These are phyloP conservation scores for Penicillium egyptiacum DNA, from an alignment of 495 filamentous ascomycete species.

Conservation along the genomic window DNA sequence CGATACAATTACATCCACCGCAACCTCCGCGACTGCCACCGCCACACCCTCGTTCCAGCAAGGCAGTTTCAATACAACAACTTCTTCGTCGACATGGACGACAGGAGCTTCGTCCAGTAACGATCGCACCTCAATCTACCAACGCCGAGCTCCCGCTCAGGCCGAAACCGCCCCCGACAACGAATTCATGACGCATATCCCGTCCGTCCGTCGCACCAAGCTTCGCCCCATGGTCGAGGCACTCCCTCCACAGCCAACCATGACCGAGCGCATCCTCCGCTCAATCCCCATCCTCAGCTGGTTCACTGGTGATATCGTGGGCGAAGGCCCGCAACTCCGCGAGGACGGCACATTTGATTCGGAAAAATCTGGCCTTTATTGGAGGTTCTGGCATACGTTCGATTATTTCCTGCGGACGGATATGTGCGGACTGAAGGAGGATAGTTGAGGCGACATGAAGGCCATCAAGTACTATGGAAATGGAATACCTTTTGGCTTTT, in stretches of 20 bases:
- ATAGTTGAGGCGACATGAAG: slow-evolving; percentile 27
- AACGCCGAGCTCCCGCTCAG: slow-evolving; percentile 28
- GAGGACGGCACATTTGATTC: slow-evolving; percentile 83
- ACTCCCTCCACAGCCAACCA: slow-evolving; percentile 61
- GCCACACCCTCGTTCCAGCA: slow-evolving; percentile 23
- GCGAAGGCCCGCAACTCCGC: slow-evolving; percentile 69
- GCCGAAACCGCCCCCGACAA: slow-evolving; percentile 38
- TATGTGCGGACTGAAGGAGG: slow-evolving; percentile 53
- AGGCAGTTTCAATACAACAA: slow-evolving; percentile 24
- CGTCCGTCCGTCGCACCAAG: slow-evolving; percentile 52
- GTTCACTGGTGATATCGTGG: slow-evolving; percentile 78
- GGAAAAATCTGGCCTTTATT: slow-evolving; percentile 72
- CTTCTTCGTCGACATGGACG: slow-evolving; percentile 6
- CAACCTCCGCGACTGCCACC: slow-evolving; percentile 36
- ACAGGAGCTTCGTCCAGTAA: slow-evolving; percentile 47
- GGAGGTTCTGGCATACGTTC: slow-evolving; percentile 59
- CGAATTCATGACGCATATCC: slow-evolving; percentile 53
- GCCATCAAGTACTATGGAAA: not conserved
- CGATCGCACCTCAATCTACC: slow-evolving; percentile 41
- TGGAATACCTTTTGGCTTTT: not conserved
- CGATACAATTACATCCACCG: slow-evolving; percentile 60
- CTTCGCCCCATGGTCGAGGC: slow-evolving; percentile 56
- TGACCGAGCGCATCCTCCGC: slow-evolving; percentile 58
- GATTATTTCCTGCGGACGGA: slow-evolving; percentile 49
- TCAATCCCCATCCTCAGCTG: slow-evolving; percentile 64